Evolutionary conservation across 2,329 filamentous ascomycete species (phyloP).

Genomic region (Rhinocladiella similis): DNA sequence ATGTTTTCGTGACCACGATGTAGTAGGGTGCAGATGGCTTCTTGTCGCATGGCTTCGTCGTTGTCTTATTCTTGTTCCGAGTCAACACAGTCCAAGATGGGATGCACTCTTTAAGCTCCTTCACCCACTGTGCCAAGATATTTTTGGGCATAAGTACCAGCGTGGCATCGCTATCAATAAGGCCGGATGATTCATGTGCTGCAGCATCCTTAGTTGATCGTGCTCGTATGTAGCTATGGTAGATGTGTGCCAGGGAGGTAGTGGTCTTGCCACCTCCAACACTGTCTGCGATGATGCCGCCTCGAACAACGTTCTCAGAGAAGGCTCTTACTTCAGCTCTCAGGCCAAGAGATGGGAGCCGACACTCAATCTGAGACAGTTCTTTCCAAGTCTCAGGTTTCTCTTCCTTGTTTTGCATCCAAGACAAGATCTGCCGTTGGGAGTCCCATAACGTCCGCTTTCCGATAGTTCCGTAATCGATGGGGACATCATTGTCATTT

Average conservation of each 20-base stretch:
- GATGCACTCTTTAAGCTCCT: slow-evolving; percentile 52
- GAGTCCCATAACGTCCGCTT: slow-evolving; percentile 47
- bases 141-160: slow-evolving; percentile 59
- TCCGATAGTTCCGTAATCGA: not conserved
- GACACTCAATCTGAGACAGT: slow-evolving; percentile 58
- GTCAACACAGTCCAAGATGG: not conserved
- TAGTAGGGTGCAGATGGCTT: slow-evolving; percentile 40
- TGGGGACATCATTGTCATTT: slow-evolving; percentile 2
- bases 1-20: slow-evolving; percentile 43
- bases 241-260: slow-evolving; percentile 58
- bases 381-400: slow-evolving; percentile 46
- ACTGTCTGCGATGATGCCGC: slow-evolving; percentile 64
- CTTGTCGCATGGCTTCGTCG: not conserved
- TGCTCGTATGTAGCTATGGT: slow-evolving; percentile 33
- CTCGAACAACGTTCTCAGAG: slow-evolving; percentile 44
- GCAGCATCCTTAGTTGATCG: not conserved
- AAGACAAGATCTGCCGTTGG: slow-evolving; percentile 57
- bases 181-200: not conserved
- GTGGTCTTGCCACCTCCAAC: slow-evolving; percentile 70
- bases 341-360: slow-evolving; percentile 54
- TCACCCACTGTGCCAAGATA: slow-evolving; percentile 59
- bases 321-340: slow-evolving; percentile 54
- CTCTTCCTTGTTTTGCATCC: slow-evolving; percentile 61
- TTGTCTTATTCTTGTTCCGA: not conserved
- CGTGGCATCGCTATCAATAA: slow-evolving; percentile 51